Evolutionary conservation across 1,284 basidiomycete species (phyloP).

Genomic region (Trichosporon asahii): DNA sequence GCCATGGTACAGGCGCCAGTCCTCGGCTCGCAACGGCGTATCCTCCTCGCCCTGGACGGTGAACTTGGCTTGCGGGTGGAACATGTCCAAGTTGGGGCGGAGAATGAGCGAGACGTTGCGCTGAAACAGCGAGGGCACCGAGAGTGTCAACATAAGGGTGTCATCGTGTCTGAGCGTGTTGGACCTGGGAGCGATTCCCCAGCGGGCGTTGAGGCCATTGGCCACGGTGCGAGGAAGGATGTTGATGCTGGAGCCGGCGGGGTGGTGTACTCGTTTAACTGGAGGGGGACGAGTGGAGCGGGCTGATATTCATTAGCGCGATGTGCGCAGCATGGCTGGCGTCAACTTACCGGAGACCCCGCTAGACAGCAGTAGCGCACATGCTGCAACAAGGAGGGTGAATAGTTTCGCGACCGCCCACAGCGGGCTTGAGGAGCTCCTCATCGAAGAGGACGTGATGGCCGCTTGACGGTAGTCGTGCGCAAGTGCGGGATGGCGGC

Average conservation of each 20-base stretch:
- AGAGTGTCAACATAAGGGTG: constrained; percentile 38
- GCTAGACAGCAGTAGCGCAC: background rate
- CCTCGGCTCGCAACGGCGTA: constrained; percentile 33
- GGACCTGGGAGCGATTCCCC: constrained; percentile 30
- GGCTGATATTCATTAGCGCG: constrained; percentile 25
- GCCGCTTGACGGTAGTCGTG: background rate
- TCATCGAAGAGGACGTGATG: background rate
- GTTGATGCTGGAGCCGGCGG: constrained; percentile 30
- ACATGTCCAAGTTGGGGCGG: constrained; percentile 67
- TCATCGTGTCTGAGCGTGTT: constrained; percentile 39
- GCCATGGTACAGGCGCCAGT: constrained; percentile 60
- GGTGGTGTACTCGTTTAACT: constrained; percentile 38
- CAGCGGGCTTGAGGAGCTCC: background rate
- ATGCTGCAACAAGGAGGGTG: background rate
- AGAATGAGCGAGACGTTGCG: constrained; percentile 55
- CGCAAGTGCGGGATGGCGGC: background rate
- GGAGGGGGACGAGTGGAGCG: constrained; percentile 43
- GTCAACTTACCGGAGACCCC: background rate
- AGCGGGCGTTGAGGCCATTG: constrained; percentile 15
- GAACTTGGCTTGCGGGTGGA: constrained; percentile 71
- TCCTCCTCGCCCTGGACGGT: constrained; percentile 18
- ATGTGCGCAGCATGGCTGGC: background rate
- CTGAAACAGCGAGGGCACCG: constrained; percentile 33
- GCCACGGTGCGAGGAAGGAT: constrained; percentile 60
- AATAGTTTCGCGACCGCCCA: background rate